Evolutionary conservation across 208 protist genomes (phyloP).

Genomic region (Acanthamoeba royreba): DNA sequence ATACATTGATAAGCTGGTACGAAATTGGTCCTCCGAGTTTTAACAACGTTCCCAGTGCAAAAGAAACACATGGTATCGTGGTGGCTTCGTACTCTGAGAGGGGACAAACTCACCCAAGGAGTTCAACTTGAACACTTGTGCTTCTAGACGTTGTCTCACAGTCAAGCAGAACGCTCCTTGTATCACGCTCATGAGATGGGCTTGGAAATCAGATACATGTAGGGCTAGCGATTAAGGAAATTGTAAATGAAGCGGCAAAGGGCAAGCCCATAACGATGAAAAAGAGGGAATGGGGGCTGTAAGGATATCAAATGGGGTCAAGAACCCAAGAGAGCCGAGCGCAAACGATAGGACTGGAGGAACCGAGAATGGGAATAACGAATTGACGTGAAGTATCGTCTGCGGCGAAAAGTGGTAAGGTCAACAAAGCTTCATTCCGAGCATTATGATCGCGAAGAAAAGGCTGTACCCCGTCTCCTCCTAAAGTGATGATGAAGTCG

Average conservation of each 20-base stretch:
- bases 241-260: neutral
- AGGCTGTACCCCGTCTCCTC: conserved; percentile 73
- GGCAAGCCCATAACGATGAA: neutral
- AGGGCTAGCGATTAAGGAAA: neutral
- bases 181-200: neutral
- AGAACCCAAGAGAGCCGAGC: conserved; percentile 78
- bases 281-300: neutral
- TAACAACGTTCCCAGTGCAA: no score
- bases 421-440: neutral
- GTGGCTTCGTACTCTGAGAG: neutral
- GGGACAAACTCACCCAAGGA: neutral
- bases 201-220: neutral
- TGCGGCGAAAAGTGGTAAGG: neutral
- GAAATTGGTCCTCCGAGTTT: no score
- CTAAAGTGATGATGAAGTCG: conserved; percentile 76
- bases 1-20: conserved; percentile 41
- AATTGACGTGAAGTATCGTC: conserved; percentile 41
- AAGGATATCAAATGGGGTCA: conserved; percentile 69
- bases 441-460: neutral
- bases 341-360: conserved; percentile 77
- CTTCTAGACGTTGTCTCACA: neutral
- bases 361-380: conserved; percentile 53
- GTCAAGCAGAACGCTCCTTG: neutral
- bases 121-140: neutral
- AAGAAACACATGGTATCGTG: neutral